These are phyloP conservation scores for Xylariaceae sp. DNA, from an alignment of 2,329 filamentous ascomycete genomes.

Conservation along the genomic window DNA sequence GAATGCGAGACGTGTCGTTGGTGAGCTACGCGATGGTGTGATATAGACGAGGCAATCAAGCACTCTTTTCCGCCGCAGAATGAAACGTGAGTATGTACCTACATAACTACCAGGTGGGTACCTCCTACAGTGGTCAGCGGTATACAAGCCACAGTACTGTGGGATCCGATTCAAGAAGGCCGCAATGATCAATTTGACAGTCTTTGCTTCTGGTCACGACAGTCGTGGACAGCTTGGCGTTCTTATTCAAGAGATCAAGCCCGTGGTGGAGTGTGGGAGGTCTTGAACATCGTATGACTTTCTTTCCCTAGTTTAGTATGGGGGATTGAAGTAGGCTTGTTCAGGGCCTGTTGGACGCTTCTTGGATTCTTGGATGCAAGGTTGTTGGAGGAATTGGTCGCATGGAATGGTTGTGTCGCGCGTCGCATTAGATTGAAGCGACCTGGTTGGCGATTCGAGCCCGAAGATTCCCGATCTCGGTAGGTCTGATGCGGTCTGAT, in stretches of 20 bases:
- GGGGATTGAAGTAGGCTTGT: no score
- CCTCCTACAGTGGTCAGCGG: no score
- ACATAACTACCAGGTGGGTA: no score
- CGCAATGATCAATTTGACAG: conserved; percentile 3
- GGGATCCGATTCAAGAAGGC: background rate
- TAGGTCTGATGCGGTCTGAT: conserved; percentile 18
- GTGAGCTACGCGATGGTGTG: conserved; percentile 2
- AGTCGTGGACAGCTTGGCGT: background rate
- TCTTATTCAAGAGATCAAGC: background rate
- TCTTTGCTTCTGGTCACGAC: background rate
- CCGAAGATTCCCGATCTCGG: conserved; percentile 19
- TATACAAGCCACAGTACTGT: no score
- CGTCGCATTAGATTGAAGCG: background rate
- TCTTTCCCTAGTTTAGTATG: no score
- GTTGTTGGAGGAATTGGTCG: background rate
- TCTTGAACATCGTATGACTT: conserved; percentile 16
- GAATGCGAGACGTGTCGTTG: no score
- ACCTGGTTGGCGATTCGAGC: conserved; percentile 10
- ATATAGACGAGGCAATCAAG: no score
- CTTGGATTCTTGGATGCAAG: background rate
- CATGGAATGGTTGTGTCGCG: no score
- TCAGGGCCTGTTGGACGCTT: no score
- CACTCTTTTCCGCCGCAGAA: no score
- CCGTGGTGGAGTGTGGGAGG: background rate
- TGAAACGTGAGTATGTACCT: no score